Conservation (phyloP, 257 asterid genomes). For the Capsicum rhomboideum region DNA sequence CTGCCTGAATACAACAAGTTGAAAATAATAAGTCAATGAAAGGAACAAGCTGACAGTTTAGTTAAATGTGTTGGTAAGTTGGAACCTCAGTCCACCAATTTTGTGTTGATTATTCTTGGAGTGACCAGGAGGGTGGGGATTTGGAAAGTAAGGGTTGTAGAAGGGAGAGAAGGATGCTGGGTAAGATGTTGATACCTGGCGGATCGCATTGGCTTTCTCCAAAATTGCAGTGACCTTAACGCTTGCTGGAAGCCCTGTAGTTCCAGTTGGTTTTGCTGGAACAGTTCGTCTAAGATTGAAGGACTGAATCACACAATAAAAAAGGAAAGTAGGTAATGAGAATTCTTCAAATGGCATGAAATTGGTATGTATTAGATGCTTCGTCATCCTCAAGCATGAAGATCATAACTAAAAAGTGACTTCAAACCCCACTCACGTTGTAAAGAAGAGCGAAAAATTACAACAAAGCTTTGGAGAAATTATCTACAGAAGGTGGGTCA, state of each 20-base stretch:
- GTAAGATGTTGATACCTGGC: constrained; percentile 45
- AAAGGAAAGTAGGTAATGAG: neutral
- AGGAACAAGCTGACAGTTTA: neutral
- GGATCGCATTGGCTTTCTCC: constrained; percentile 84
- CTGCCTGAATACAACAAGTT: constrained; percentile 45
- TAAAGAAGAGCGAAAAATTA: neutral
- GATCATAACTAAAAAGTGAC: neutral
- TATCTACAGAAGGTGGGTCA: neutral
- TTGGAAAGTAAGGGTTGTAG: neutral
- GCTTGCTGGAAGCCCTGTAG: constrained; percentile 36
- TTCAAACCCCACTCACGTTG: neutral
- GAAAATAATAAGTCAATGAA: neutral
- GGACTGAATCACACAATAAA: constrained; percentile 42
- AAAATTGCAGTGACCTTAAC: constrained; percentile 74
- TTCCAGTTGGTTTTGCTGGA: constrained; percentile 36
- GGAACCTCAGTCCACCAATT: neutral
- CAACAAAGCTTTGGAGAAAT: neutral
- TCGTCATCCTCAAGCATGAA: neutral
- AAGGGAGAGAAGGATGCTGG: constrained; percentile 14
- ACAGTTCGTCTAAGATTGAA: constrained; percentile 69
- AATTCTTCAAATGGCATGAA: neutral
- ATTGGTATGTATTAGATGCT: neutral
- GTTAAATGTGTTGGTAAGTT: neutral
- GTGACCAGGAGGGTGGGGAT: neutral
- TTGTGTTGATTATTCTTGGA: neutral